Conservation (phyloP, 2,329 filamentous ascomycete species). For the Niveomyces coronatus region DNA sequence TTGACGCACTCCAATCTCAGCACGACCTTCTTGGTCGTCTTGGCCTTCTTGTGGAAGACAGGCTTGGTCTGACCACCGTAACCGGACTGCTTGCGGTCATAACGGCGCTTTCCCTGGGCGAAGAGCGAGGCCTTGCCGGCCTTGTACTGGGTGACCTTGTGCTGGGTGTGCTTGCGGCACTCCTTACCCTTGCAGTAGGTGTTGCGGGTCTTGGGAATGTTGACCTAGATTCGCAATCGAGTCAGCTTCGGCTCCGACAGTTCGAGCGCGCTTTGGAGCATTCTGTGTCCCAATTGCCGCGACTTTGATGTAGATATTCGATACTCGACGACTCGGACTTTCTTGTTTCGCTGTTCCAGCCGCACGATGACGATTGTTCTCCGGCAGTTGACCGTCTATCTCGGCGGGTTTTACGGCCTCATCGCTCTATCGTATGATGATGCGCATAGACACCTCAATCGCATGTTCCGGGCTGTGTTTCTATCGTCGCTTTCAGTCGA, state of each 20-base stretch:
- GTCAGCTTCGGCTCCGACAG: slow-evolving; percentile 10
- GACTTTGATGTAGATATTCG: slow-evolving; percentile 4
- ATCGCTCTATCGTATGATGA: too few relatives aligned
- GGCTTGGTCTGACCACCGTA: slow-evolving; percentile 99
- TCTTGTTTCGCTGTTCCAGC: slow-evolving; percentile 6
- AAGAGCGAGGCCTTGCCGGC: slow-evolving; percentile 92
- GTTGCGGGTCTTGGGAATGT: slow-evolving; percentile 95
- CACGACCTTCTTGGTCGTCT: slow-evolving; percentile 99
- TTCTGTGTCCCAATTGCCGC: not conserved
- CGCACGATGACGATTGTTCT: too few relatives aligned
- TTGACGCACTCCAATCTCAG: slow-evolving; percentile 92
- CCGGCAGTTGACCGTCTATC: slow-evolving; percentile 15
- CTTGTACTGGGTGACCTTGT: slow-evolving; percentile 96
- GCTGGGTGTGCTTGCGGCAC: slow-evolving; percentile 84
- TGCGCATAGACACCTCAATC: too few relatives aligned
- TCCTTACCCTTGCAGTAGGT: slow-evolving; percentile 97
- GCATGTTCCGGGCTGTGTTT: too few relatives aligned
- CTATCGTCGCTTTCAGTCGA: too few relatives aligned
- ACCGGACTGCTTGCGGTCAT: slow-evolving; percentile 98
- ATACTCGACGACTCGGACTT: not conserved
- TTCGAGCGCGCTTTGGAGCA: slow-evolving; percentile 1
- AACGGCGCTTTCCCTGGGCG: slow-evolving; percentile 99
- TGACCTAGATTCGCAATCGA: slow-evolving; percentile 55
- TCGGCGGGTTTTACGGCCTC: too few relatives aligned
- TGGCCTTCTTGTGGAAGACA: slow-evolving; percentile 99